Conservation (phyloP, 1,139 yeast genomes). For the Williopsis jadinii region DNA sequence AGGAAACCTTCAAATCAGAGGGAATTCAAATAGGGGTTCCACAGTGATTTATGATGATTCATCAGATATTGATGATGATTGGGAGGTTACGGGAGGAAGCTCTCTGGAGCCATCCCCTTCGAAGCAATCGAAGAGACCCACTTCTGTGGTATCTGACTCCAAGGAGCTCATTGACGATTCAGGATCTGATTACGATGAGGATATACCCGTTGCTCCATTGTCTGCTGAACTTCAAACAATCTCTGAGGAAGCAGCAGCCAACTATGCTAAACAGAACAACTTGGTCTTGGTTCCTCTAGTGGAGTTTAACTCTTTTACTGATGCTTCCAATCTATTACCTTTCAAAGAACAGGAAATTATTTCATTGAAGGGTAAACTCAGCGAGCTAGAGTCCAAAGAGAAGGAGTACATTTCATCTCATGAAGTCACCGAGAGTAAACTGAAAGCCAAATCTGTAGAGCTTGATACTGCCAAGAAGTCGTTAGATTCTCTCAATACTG, state of each 20-base stretch:
- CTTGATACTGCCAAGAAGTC: too few relatives aligned
- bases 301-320: constrained; percentile 27
- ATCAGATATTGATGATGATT: constrained; percentile 22
- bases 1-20: constrained; percentile 16
- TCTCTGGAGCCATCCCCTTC: constrained; percentile 11
- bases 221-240: constrained; percentile 20
- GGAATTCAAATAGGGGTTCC: constrained; percentile 19
- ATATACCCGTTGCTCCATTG: constrained; percentile 14
- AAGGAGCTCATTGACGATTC: constrained; percentile 18
- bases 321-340: constrained; percentile 8
- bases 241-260: constrained; percentile 34
- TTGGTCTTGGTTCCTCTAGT: constrained; percentile 43
- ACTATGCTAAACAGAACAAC: constrained; percentile 43
- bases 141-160: constrained; percentile 10
- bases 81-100: constrained; percentile 25
- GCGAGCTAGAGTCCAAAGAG: too few relatives aligned
- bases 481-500: too few relatives aligned
- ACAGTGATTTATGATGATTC: constrained; percentile 17
- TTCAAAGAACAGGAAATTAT: constrained; percentile 1
- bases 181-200: constrained; percentile 19
- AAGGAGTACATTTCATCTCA: too few relatives aligned
- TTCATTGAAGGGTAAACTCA: background rate
- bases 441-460: too few relatives aligned
- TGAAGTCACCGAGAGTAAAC: too few relatives aligned
- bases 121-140: constrained; percentile 12